Evolutionary conservation across 2,329 filamentous ascomycete genomes (phyloP), one percentile per base, ranked within the genome.

Genomic region (Colletotrichum sp.): DNA sequence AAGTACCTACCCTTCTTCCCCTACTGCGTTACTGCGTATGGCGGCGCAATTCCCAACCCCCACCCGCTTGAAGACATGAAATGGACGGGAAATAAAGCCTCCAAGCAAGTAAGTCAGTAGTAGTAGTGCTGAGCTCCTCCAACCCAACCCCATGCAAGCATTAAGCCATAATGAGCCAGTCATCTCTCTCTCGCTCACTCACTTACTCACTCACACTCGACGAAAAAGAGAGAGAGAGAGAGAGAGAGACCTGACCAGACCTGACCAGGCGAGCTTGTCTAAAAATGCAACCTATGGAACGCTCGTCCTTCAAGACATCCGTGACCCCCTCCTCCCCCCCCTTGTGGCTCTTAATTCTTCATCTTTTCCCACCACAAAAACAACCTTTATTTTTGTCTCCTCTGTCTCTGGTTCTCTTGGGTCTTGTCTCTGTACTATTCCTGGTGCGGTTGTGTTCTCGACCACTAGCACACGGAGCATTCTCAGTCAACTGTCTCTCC

Each of bases 311-410:
- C 59, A 70, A 76, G 71, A 76, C 75, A 75, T 71, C 71, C 39
- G 60, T 62, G 49, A 66, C 44, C 44, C 44, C 44, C 44, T 49
- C 44, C 39, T 21, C 44, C 44, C 60, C 30, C 64, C 69, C 70
- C 66, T 67, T 55, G 49, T 55, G 59, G 55, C 62, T 76, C 72
- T 74, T 76, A 75, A 73, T 76, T 73, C 73, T 76, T 68, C 63
- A 59, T 32, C 63, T 76, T 72, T 59, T 49, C 44, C 44, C 44
- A 49, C 73, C 69, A 75, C 70, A 57, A 63, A 62, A 62, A 34
- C 26, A 30, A 32, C 24, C 30, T 49, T 49, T 49, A 18, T 26
- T n/a, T 26, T 36, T 34, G 44, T 55, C 55, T 49, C 34, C 39
- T 60, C 63, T 64, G 32, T 60, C 32, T 66, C 60, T 36, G 52